Evolutionary conservation across 225 moss, liverwort and hornwort genomes (phyloP).

Genomic region (Bryoerythrophyllum caledonicum): DNA sequence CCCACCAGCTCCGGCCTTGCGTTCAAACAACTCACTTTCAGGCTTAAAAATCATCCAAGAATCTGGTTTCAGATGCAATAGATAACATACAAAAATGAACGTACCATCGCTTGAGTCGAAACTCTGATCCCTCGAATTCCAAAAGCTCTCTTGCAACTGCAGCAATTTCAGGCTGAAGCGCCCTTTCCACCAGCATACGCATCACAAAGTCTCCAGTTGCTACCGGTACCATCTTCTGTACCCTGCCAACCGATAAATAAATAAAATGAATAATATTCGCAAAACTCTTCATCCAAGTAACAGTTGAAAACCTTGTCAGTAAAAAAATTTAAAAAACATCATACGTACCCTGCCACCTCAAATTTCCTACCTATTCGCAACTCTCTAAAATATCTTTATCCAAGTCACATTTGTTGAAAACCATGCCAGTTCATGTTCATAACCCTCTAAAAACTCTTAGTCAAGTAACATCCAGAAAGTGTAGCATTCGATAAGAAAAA

Average conservation of each 20-base stretch:
- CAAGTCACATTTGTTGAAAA: background rate
- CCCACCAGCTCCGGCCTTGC: constrained; percentile 58
- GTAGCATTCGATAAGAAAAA: too few species aligned
- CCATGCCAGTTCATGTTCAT: too few species aligned
- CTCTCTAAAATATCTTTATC: background rate
- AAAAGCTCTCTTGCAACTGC: constrained; percentile 55
- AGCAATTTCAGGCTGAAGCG: constrained; percentile 53
- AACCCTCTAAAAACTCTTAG: background rate
- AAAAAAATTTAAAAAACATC: too few species aligned
- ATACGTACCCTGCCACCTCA: too few species aligned
- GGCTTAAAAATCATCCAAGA: background rate
- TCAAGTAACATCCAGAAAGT: background rate
- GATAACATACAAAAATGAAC: background rate
- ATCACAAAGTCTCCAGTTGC: constrained; percentile 59
- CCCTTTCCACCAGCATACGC: constrained; percentile 62
- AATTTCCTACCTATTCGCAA: too few species aligned
- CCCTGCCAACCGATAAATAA: constrained; percentile 28
- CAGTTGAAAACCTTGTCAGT: background rate
- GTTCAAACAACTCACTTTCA: constrained; percentile 24
- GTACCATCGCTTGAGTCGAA: constrained; percentile 53
- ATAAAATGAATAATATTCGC: background rate
- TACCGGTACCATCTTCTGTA: constrained; percentile 63
- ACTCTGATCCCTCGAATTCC: constrained; percentile 57
- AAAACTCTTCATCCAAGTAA: background rate
- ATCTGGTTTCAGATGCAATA: background rate